Evolutionary conservation across 108 stramenopile species (phyloP).

Genomic region (Parmales sp.): DNA sequence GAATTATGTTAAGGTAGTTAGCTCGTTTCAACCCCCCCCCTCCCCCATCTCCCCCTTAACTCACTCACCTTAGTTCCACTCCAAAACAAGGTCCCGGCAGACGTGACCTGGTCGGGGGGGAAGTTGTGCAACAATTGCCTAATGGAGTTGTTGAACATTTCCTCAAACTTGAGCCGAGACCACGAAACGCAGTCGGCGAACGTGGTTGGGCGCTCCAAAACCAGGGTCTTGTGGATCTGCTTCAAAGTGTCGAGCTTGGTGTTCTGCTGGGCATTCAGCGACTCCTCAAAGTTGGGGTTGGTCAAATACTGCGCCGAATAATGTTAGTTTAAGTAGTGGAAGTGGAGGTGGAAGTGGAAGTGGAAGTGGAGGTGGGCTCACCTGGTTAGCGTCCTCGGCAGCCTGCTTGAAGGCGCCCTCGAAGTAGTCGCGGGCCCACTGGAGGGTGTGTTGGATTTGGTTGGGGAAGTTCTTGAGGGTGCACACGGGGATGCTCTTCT

Average conservation of each 20-base stretch:
- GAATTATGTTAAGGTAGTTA: conserved; percentile 7
- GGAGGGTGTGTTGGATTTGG: conserved; percentile 93
- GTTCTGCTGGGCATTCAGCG: conserved; percentile 76
- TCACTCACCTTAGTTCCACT: conserved; percentile 84
- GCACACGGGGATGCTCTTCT: conserved; percentile 96
- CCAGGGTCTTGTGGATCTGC: conserved; percentile 62
- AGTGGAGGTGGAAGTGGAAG: too few species aligned
- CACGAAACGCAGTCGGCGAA: conserved; percentile 90
- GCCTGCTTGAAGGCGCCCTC: conserved; percentile 93
- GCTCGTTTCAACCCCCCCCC: too few species aligned
- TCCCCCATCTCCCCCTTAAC: neutral
- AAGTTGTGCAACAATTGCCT: conserved; percentile 91
- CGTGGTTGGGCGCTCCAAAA: conserved; percentile 68
- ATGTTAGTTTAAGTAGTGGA: too few species aligned
- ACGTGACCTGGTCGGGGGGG: conserved; percentile 81
- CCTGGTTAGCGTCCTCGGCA: conserved; percentile 88
- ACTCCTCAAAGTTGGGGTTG: conserved; percentile 53
- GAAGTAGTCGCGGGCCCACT: conserved; percentile 98
- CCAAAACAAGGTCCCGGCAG: conserved; percentile 86
- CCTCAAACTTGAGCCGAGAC: conserved; percentile 89
- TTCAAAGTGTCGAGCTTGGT: conserved; percentile 78
- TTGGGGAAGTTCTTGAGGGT: conserved; percentile 99
- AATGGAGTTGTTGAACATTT: conserved; percentile 86
- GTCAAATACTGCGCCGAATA: conserved; percentile 79
- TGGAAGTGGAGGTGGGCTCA: too few species aligned